Evolutionary conservation across 768 basidiomycete genomes (phyloP).

Genomic region (Suillus spraguei): DNA sequence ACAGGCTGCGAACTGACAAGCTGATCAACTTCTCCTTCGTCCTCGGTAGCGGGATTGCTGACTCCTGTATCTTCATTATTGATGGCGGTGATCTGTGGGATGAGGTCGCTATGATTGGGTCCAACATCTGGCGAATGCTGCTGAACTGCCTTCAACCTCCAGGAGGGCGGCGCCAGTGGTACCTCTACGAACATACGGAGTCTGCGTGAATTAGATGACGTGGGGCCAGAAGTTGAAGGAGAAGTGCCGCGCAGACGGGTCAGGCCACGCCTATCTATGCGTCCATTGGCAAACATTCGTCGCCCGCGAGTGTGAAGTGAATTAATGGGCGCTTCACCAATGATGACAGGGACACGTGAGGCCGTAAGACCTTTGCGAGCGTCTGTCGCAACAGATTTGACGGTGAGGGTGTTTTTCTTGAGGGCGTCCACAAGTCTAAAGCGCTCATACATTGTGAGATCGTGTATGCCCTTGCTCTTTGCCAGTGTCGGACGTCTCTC

Average conservation of each 20-base stretch:
- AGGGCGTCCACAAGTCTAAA: neutral
- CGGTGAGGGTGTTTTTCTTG: neutral
- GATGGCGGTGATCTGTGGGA: neutral
- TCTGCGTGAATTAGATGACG: neutral
- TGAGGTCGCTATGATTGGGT: neutral
- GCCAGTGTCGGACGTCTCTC: neutral
- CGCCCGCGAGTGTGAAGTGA: neutral
- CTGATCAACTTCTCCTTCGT: neutral
- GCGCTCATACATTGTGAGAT: neutral
- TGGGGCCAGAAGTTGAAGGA: neutral
- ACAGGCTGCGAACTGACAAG: neutral
- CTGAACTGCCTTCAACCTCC: neutral
- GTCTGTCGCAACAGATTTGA: neutral
- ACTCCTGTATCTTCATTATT: neutral
- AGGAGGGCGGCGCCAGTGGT: neutral
- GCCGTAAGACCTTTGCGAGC: neutral
- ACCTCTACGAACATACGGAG: neutral
- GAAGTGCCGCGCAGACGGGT: neutral
- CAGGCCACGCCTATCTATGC: neutral
- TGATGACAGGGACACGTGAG: neutral
- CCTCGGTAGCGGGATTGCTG: neutral
- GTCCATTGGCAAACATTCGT: neutral
- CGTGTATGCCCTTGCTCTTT: constrained; percentile 8
- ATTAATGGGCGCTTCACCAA: neutral
- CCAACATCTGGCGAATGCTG: neutral